Conservation (phyloP, 257 asterid genomes). For the Solanum sparsipilum region DNA sequence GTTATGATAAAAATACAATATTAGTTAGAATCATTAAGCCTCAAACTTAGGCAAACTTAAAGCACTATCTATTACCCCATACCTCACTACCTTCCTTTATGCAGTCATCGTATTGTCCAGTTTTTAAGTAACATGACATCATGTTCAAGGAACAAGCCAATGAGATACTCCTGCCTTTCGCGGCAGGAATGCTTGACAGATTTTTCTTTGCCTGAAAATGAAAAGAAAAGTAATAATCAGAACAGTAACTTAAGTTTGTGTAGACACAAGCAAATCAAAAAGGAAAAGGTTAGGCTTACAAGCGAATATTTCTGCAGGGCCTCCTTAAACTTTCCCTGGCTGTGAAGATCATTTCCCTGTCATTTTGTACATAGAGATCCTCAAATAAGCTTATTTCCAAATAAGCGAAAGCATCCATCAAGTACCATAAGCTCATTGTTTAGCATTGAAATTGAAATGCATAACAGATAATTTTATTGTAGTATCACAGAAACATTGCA, state of each 20-base stretch:
- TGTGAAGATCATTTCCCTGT: constrained; percentile 90
- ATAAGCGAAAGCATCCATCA: neutral
- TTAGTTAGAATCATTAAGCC: neutral
- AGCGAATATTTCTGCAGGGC: constrained; percentile 79
- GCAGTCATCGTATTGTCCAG: constrained; percentile 69
- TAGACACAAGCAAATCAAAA: constrained; percentile 1
- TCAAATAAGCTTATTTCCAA: neutral
- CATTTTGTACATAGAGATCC: constrained; percentile 8
- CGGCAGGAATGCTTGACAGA: constrained; percentile 52
- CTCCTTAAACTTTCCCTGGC: constrained; percentile 53
- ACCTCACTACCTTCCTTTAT: constrained; percentile 91
- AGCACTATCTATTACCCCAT: constrained; percentile 6
- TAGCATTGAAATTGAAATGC: neutral
- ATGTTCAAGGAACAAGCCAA: constrained; percentile 82
- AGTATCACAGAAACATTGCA: neutral
- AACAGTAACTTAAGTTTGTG: neutral
- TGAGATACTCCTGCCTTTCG: constrained; percentile 54
- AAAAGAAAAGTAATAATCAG: neutral
- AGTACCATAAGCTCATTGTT: neutral
- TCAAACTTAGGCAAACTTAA: neutral
- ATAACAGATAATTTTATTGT: neutral
- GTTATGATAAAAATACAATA: neutral
- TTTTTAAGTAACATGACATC: constrained; percentile 95
- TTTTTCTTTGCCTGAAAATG: constrained; percentile 71
- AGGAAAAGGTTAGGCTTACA: constrained; percentile 35